Evolutionary conservation across 441 rosid species (phyloP).

Genomic region (Arabidopsis lyrata): DNA sequence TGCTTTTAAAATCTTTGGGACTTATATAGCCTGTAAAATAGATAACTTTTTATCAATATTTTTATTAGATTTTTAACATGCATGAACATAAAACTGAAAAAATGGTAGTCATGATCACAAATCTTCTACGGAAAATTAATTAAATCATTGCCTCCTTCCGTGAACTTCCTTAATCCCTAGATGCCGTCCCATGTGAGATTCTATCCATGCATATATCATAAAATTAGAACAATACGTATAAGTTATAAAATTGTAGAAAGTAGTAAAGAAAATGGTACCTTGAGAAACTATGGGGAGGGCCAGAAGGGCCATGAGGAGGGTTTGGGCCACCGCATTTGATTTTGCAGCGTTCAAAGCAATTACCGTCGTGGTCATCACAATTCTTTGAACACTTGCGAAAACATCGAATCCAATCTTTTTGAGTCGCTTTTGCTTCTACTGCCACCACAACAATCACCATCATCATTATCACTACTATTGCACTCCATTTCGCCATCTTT

Average conservation of each 20-base stretch:
- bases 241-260: background rate
- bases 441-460: conserved; percentile 1
- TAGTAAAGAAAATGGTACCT: conserved; percentile 12
- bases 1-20: background rate
- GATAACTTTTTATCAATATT: background rate
- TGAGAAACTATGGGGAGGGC: background rate
- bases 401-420: conserved; percentile 4
- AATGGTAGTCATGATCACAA: background rate
- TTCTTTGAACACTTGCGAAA: conserved; percentile 1
- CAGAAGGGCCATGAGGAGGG: conserved; percentile 30
- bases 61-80: background rate
- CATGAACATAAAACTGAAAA: background rate
- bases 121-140: background rate
- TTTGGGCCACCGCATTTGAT: conserved; percentile 36
- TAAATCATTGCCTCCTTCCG: background rate
- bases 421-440: background rate
- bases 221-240: background rate
- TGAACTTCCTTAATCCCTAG: background rate
- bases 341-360: conserved; percentile 31
- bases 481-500: conserved; percentile 33
- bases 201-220: background rate
- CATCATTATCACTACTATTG: conserved; percentile 10
- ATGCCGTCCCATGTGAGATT: conserved; percentile 2
- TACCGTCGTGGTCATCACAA: background rate
- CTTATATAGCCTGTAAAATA: background rate